Percentiles rank a stretch among this genome's conserved stretches.
phyloP scores from a whole-genome alignment of 148 eudicot genomes.

The Gaultheria prostrata region DNA sequence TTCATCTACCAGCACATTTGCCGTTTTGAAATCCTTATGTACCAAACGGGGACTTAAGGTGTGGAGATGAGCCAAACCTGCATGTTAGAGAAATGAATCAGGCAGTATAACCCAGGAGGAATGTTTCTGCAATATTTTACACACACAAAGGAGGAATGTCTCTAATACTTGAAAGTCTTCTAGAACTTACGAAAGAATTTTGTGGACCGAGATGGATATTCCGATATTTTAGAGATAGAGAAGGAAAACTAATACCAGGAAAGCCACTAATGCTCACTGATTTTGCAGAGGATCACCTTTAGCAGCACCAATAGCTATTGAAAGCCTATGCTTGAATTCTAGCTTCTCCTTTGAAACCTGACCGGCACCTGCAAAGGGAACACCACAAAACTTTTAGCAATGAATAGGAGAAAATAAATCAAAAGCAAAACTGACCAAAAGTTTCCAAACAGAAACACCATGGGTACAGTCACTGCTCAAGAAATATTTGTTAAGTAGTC shows the following conservation, averaged over 20 bases:
- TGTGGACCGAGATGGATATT: constrained; percentile 16
- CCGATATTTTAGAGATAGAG: constrained; percentile 30
- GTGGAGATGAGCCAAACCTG: constrained; percentile 95
- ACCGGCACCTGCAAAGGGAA: constrained; percentile 55
- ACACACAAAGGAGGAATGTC: not conserved
- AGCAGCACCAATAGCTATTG: constrained; percentile 99
- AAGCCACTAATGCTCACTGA: constrained; percentile 98
- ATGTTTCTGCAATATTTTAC: not conserved
- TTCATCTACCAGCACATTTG: constrained; percentile 97
- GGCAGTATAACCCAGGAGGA: constrained; percentile 9
- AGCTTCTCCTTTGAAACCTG: constrained; percentile 78
- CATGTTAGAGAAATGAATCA: constrained; percentile 22
- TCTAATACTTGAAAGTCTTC: constrained; percentile 9
- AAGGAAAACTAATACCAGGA: constrained; percentile 79
- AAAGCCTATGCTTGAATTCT: constrained; percentile 95
- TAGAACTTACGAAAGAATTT: constrained; percentile 16
- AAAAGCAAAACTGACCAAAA: not conserved
- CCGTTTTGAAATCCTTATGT: constrained; percentile 94
- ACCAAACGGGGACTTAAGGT: constrained; percentile 88
- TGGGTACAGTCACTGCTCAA: not conserved
- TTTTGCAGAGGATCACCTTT: constrained; percentile 99
- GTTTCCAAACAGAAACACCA: not conserved
- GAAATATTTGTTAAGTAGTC: not conserved
- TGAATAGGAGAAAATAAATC: not conserved
- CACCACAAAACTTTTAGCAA: constrained; percentile 10